Conservation (phyloP, 345 rosid genomes). For the Toxicodendron radicans region DNA sequence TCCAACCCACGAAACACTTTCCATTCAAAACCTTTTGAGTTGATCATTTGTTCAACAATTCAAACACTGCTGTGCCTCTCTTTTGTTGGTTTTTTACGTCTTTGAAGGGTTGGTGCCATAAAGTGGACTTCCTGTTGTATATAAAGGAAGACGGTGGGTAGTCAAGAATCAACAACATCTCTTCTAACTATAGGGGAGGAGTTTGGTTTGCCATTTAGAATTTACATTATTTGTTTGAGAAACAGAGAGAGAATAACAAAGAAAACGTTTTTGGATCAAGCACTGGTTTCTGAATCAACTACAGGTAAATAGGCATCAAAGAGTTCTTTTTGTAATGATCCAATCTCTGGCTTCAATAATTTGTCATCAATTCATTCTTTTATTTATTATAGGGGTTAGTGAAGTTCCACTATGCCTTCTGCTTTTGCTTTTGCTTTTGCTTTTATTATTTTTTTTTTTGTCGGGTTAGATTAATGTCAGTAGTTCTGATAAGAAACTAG, state of each 20-base stretch:
- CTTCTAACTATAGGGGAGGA: not conserved
- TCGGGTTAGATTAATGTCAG: too few relatives aligned
- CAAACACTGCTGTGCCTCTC: not conserved
- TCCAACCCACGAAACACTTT: not conserved
- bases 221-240: not conserved
- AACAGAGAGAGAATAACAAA: not conserved
- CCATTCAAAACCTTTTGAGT: conserved; percentile 13
- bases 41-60: not conserved
- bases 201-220: not conserved
- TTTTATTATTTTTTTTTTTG: too few relatives aligned
- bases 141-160: conserved; percentile 6
- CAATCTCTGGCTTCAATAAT: too few relatives aligned
- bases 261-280: not conserved
- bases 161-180: conserved; percentile 2
- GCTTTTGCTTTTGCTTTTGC: too few relatives aligned
- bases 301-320: not conserved
- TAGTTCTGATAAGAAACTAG: too few relatives aligned
- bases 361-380: too few relatives aligned
- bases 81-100: conserved; percentile 15
- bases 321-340: not conserved
- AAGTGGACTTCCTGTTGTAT: not conserved
- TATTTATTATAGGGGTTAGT: too few relatives aligned
- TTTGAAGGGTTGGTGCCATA: conserved; percentile 19
- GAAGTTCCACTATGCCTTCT: too few relatives aligned
- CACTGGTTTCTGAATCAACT: not conserved